Evolutionary conservation across 306 rosid genomes (phyloP), one percentile per base, ranked within the genome.

Genomic region (Glycine latifolia): DNA sequence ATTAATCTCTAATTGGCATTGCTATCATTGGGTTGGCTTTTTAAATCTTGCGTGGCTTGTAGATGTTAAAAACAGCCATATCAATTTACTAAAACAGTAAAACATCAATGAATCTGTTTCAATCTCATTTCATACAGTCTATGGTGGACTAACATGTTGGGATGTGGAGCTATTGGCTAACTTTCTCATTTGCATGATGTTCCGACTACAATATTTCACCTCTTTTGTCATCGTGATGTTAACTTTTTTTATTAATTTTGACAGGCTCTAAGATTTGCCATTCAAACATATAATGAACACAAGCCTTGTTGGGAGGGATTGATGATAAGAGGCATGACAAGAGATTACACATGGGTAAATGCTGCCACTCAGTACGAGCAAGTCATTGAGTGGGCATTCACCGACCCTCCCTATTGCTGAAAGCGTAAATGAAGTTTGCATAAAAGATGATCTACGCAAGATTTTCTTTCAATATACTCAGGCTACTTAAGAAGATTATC

Each of bases 231-330:
- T 52, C 3, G 5, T 80, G 66, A 41, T 68, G 3, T 67, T 68
- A 20, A 50, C n/a, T 77, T 3, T 77, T 67, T 26, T 26, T 26
- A 33, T 31, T 83, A 9, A 43, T 53, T 78, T 59, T 71, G 58
- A 41, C 91, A 94, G 98, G 94, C 92, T 12, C 69, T 94, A 62
- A 86, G 85, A 82, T 44, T 62, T 26, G 97, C 98, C 16, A 49
- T 82, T 56, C 48, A 26, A 43, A 94, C 98, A 49, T 92, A 71
- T 71, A 88, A 73, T 71, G 92, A 90, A 43, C 77, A 92, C 46
- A 89, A 92, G 85, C 15, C 89, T 82, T 91, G 95, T 46, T 94
- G 98, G 98, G 84, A 87, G 80, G 97, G 89, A 82, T 71, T 94
- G 87, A 81, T 92, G 90, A 85, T 60, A 70, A 90, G 98, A 76